These are phyloP conservation scores for Nothomitra cinnamomea DNA, from an alignment of 2,329 filamentous ascomycete genomes.

Conservation along the genomic window DNA sequence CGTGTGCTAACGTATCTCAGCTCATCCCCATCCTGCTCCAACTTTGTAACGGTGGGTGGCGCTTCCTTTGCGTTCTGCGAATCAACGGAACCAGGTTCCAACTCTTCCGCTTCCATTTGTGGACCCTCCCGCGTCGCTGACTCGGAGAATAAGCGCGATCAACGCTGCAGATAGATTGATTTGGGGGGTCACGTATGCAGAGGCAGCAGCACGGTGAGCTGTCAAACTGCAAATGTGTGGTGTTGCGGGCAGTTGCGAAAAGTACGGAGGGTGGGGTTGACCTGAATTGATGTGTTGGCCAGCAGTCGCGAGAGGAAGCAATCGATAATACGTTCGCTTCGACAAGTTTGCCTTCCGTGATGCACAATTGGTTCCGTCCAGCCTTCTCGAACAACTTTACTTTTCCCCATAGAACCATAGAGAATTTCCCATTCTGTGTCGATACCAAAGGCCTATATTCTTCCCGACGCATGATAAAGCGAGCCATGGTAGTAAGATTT, in stretches of 20 bases:
- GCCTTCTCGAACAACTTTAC: no score
- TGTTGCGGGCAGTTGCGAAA: constrained; percentile 3
- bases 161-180: constrained; percentile 1
- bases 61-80: not conserved
- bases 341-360: no score
- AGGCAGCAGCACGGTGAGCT: constrained; percentile 3
- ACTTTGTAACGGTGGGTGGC: not conserved
- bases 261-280: not conserved
- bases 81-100: not conserved
- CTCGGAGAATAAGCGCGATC: not conserved
- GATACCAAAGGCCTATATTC: no score
- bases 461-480: no score
- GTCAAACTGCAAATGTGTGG: constrained; percentile 3
- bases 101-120: not conserved
- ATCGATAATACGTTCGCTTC: not conserved
- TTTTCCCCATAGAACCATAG: no score
- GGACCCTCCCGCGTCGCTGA: no score
- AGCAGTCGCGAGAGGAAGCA: not conserved
- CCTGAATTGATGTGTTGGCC: not conserved
- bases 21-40: not conserved
- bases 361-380: no score
- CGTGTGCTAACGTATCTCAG: not conserved
- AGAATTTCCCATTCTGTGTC: no score
- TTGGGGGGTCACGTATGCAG: constrained; percentile 2
- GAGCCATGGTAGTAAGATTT: no score